These are phyloP conservation scores for Solanum pennellii DNA, from an alignment of 257 asterid genomes.

Conservation along the genomic window DNA sequence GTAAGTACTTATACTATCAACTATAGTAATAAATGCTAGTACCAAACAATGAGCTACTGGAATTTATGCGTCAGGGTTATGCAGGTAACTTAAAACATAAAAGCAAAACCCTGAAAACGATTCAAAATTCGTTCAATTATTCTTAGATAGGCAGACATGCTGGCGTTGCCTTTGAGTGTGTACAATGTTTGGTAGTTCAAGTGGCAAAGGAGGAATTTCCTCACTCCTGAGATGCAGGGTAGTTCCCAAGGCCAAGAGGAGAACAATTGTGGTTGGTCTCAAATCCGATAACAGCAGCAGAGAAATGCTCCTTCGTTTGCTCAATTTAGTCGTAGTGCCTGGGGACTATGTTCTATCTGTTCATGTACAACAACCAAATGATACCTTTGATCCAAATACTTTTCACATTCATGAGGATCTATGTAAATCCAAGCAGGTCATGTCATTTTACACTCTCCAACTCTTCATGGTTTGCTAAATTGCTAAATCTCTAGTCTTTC, in stretches of 20 bases:
- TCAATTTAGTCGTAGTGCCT: conserved; percentile 17
- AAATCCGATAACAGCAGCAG: conserved; percentile 60
- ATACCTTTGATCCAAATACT: conserved; percentile 56
- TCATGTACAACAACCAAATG: conserved; percentile 46
- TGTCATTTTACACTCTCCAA: not conserved
- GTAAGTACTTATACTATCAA: not conserved
- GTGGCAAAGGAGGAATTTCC: conserved; percentile 7
- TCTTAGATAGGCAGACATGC: not conserved
- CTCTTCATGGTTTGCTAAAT: not conserved
- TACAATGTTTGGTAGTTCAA: not conserved
- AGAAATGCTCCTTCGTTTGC: conserved; percentile 57
- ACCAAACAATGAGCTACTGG: conserved; percentile 2
- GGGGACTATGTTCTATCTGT: conserved; percentile 58
- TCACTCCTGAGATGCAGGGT: conserved; percentile 23
- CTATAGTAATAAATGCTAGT: conserved; percentile 4
- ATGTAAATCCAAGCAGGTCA: conserved; percentile 35
- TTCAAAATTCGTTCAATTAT: not conserved
- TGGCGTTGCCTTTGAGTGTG: not conserved
- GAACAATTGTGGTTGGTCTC: conserved; percentile 49
- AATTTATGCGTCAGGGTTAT: not conserved
- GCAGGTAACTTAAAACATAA: not conserved
- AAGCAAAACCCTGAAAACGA: not conserved
- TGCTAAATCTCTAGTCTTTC: not conserved
- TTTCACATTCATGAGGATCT: conserved; percentile 38
- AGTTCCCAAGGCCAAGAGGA: conserved; percentile 12